Evolutionary conservation across 176 grass and related monocot species (phyloP).

Genomic region (Aegilops speltoides): DNA sequence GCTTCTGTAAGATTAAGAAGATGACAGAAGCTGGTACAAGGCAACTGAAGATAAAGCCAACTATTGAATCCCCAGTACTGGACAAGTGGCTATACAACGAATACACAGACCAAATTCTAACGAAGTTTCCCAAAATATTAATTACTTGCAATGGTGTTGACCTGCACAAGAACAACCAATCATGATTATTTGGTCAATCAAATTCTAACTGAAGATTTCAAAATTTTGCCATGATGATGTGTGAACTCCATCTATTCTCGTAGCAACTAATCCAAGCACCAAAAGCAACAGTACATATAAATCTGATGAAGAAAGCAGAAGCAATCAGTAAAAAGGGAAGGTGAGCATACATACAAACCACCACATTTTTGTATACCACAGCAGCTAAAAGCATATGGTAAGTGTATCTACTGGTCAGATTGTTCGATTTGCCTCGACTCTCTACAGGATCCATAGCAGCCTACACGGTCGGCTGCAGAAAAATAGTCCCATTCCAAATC

Average conservation of each 20-base stretch:
- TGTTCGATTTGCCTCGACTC: background rate
- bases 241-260: too few relatives aligned
- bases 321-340: too few relatives aligned
- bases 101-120: slow-evolving; percentile 91
- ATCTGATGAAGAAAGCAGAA: too few relatives aligned
- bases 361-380: too few relatives aligned
- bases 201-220: background rate
- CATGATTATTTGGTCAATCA: background rate
- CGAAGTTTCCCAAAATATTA: slow-evolving; percentile 77
- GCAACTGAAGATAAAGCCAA: slow-evolving; percentile 97
- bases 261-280: too few relatives aligned
- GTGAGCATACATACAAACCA: too few relatives aligned
- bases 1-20: slow-evolving; percentile 83
- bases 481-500: background rate
- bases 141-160: slow-evolving; percentile 81
- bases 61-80: slow-evolving; percentile 51
- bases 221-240: too few relatives aligned
- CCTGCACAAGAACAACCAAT: slow-evolving; percentile 28
- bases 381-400: background rate
- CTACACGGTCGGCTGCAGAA: background rate
- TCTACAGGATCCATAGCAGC: background rate
- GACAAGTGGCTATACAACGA: slow-evolving; percentile 46
- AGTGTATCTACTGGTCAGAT: background rate
- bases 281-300: too few relatives aligned
- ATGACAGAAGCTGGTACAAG: slow-evolving; percentile 81